These are phyloP conservation scores for Botrytis medusae DNA, from an alignment of 2,329 filamentous ascomycete genomes.

Conservation along the genomic window DNA sequence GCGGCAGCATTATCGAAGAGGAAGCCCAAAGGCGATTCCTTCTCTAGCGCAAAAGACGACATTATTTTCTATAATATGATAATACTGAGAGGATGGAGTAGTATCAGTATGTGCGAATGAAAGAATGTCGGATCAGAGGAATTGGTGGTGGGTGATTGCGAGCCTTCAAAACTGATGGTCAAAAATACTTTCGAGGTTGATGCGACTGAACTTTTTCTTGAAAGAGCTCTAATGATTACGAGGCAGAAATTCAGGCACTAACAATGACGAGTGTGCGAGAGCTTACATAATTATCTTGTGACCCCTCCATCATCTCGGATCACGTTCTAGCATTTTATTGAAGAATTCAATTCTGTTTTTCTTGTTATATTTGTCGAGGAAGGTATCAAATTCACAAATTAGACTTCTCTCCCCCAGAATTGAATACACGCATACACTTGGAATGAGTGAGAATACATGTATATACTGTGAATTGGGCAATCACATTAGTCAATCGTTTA, in stretches of 20 bases:
- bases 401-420: fast-evolving
- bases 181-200: constrained; percentile 22
- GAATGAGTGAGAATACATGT: background rate
- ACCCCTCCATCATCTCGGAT: constrained; percentile 4
- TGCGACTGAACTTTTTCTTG: constrained; percentile 25
- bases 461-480: background rate
- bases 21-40: constrained; percentile 59
- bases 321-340: background rate
- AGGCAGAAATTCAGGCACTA: constrained; percentile 14
- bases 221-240: constrained; percentile 20
- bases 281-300: constrained; percentile 8
- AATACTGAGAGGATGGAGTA: constrained; percentile 1
- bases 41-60: constrained; percentile 38
- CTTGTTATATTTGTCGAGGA: background rate
- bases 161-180: constrained; percentile 13
- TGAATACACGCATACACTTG: no score
- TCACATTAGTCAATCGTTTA: background rate
- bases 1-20: constrained; percentile 73
- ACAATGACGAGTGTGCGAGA: constrained; percentile 9
- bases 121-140: constrained; percentile 18
- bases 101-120: constrained; percentile 1
- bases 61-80: constrained; percentile 27
- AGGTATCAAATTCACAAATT: background rate
- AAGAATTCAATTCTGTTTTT: background rate
- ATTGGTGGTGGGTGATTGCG: constrained; percentile 14